Evolutionary conservation across 169 alveolate species (phyloP).

Genomic region (Plasmodium reichenowi): DNA sequence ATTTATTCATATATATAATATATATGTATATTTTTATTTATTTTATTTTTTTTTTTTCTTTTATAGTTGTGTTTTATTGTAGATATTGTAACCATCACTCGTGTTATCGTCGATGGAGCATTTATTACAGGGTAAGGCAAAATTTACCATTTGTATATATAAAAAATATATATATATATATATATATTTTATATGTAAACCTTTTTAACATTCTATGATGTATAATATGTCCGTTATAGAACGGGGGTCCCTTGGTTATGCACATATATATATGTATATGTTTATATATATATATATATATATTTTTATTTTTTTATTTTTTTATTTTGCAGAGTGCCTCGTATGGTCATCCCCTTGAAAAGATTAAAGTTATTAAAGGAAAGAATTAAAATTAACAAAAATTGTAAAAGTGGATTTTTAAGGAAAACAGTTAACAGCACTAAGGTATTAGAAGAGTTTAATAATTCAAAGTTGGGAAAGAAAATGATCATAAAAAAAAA

Average conservation of each 20-base stretch:
- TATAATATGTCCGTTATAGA: conserved; percentile 83
- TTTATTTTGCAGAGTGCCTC: conserved; percentile 81
- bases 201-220: neutral
- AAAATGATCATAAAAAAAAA: conserved; percentile 83
- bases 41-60: neutral
- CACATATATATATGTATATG: neutral
- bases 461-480: conserved; percentile 89
- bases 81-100: conserved; percentile 90
- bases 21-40: neutral
- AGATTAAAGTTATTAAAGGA: conserved; percentile 91
- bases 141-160: neutral
- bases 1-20: neutral
- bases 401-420: conserved; percentile 90
- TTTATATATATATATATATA: conserved; percentile 1
- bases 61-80: conserved; percentile 90
- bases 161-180: neutral
- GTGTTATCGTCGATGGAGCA: conserved; percentile 94
- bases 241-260: neutral
- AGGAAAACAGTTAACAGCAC: conserved; percentile 85
- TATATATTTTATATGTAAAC: neutral
- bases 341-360: conserved; percentile 92
- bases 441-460: conserved; percentile 85
- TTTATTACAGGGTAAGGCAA: conserved; percentile 87
- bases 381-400: conserved; percentile 90
- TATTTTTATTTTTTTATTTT: neutral